Conservation (phyloP, 352 stramenopile species). For the Pythium periplocum region DNA sequence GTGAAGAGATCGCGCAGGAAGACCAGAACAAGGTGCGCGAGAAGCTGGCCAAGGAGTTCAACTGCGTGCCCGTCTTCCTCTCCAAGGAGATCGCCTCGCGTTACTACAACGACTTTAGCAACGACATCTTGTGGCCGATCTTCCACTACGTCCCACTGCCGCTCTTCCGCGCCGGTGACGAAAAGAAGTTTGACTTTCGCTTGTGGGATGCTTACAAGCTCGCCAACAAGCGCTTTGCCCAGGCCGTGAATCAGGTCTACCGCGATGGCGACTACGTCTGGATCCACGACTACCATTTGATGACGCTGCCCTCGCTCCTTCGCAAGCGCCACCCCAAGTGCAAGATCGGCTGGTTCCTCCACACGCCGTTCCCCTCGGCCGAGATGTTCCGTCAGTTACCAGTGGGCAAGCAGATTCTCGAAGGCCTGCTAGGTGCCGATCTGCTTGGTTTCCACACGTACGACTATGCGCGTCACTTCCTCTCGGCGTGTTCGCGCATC, state of each 20-base stretch:
- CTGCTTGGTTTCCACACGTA: conserved; percentile 86
- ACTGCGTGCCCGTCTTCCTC: conserved; percentile 87
- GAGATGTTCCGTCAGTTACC: conserved; percentile 86
- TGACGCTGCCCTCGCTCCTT: conserved; percentile 78
- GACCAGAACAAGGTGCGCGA: conserved; percentile 78
- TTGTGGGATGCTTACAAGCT: conserved; percentile 87
- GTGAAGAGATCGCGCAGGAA: conserved; percentile 80
- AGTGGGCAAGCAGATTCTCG: conserved; percentile 69
- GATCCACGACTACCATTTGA: conserved; percentile 89
- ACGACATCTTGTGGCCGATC: conserved; percentile 89
- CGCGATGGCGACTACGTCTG: conserved; percentile 81
- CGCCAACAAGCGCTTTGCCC: conserved; percentile 78
- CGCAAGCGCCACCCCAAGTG: conserved; percentile 61
- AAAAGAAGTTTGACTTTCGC: conserved; percentile 90
- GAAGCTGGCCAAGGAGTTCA: conserved; percentile 83
- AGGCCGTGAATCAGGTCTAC: conserved; percentile 76
- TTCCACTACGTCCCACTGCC: conserved; percentile 90
- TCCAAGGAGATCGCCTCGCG: conserved; percentile 83
- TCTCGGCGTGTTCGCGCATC: conserved; percentile 69
- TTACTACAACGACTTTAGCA: conserved; percentile 92
- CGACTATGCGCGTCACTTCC: conserved; percentile 83
- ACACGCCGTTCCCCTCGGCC: conserved; percentile 82
- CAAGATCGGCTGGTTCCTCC: conserved; percentile 86
- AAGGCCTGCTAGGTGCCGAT: conserved; percentile 76
- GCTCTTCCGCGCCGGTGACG: conserved; percentile 78